Evolutionary conservation across 208 protist genomes (phyloP).

Genomic region (Crithidia bombi): DNA sequence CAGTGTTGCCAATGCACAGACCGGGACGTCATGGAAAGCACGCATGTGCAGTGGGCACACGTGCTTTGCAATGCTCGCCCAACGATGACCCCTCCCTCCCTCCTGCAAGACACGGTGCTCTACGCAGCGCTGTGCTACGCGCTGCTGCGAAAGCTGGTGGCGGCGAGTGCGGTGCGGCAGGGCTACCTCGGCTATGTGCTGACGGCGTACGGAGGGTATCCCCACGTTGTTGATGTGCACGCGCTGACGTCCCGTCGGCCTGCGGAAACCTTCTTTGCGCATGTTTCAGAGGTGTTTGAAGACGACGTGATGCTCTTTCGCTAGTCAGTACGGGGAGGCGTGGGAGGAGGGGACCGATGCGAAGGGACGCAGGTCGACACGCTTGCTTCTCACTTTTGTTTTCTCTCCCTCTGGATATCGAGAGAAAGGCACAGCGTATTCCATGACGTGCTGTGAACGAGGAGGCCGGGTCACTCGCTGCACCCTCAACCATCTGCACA

Average conservation of each 20-base stretch:
- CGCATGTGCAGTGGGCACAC: conserved; percentile 17
- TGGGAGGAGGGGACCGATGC: too few species aligned
- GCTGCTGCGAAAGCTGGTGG: conserved; percentile 5
- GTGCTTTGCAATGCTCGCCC: not conserved
- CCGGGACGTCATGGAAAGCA: conserved; percentile 26
- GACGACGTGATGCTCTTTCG: not conserved
- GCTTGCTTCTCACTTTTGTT: too few species aligned
- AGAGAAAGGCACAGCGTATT: too few species aligned
- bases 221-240: not conserved
- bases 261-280: not conserved
- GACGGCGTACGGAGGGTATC: conserved; percentile 9
- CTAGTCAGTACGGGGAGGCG: not conserved
- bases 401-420: too few species aligned
- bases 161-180: conserved; percentile 6
- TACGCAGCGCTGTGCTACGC: conserved; percentile 10
- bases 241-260: not conserved
- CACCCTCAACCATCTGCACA: too few species aligned
- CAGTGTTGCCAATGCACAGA: conserved; percentile 25
- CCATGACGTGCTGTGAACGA: too few species aligned
- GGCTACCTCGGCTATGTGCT: conserved; percentile 21
- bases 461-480: too few species aligned
- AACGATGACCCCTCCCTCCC: not conserved
- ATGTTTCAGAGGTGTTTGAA: not conserved
- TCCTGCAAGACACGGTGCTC: not conserved
- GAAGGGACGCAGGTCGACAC: too few species aligned